These are phyloP conservation scores for Amborella trichopoda DNA, from an alignment of 164 flowering plant genomes.

Conservation along the genomic window DNA sequence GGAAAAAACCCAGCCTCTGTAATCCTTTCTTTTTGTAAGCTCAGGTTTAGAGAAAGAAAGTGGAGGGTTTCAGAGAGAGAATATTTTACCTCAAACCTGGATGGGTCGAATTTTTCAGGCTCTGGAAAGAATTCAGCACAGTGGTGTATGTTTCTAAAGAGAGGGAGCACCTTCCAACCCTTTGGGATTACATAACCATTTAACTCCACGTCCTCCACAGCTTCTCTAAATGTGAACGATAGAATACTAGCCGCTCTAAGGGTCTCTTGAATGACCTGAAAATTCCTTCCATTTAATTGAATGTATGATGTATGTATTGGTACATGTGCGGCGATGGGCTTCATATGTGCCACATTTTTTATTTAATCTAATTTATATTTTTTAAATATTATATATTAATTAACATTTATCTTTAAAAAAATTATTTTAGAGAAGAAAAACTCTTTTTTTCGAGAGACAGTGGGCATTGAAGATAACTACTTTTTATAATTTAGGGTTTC, in stretches of 20 bases:
- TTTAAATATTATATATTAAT: no score
- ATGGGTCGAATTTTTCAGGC: conserved; percentile 82
- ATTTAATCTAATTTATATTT: no score
- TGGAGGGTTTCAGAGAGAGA: background rate
- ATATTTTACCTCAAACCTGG: conserved; percentile 95
- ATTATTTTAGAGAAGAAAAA: no score
- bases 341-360: no score
- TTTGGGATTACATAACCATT: conserved; percentile 74
- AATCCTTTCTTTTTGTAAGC: background rate
- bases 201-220: conserved; percentile 72
- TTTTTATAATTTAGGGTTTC: no score
- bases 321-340: no score
- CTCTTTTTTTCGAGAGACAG: no score
- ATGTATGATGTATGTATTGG: no score
- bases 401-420: no score
- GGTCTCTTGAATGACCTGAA: conserved; percentile 76
- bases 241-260: conserved; percentile 58
- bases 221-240: conserved; percentile 88
- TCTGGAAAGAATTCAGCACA: conserved; percentile 58
- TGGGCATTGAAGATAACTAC: no score
- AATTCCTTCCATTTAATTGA: background rate
- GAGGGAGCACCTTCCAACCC: conserved; percentile 97
- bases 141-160: conserved; percentile 84
- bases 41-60: background rate
- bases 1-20: conserved; percentile 9